These are phyloP conservation scores for Globisporangium uncinulatum DNA, from an alignment of 352 stramenopile species.

Conservation along the genomic window DNA sequence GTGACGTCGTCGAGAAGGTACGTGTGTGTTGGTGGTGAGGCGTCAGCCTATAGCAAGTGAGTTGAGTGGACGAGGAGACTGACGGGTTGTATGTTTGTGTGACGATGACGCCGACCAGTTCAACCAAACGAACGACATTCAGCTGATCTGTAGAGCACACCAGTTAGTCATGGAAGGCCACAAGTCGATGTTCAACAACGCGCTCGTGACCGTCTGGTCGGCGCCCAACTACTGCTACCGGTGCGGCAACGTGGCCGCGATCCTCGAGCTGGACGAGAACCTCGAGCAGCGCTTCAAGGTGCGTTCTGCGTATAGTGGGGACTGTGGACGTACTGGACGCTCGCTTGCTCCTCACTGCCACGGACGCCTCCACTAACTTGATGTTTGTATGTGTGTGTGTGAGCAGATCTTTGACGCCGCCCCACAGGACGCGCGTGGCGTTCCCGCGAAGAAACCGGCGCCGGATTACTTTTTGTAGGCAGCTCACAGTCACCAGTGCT, in stretches of 20 bases:
- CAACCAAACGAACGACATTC: conserved; percentile 94
- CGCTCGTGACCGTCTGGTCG: conserved; percentile 99
- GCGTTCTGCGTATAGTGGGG: not conserved
- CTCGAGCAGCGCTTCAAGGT: conserved; percentile 83
- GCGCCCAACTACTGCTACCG: conserved; percentile 99
- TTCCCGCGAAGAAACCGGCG: conserved; percentile 97
- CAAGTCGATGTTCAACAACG: conserved; percentile 98
- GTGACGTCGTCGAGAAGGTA: conserved; percentile 90
- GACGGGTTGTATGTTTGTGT: conserved; percentile 14
- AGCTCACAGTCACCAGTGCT: not conserved
- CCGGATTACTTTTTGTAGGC: conserved; percentile 99
- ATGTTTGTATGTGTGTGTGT: not conserved
- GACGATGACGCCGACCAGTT: conserved; percentile 97
- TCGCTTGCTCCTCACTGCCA: no score
- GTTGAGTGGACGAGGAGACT: no score
- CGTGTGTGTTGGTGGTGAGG: no score
- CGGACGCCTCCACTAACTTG: no score
- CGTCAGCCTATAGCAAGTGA: no score
- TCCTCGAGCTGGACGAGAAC: conserved; percentile 70
- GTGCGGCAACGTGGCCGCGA: conserved; percentile 98
- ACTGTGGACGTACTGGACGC: no score
- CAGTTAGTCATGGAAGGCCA: conserved; percentile 99
- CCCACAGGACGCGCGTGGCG: conserved; percentile 94
- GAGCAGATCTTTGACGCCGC: conserved; percentile 97
- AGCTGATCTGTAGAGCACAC: conserved; percentile 97